Conservation (phyloP, 805 yeast genomes). For the Starmerella scarabaei region DNA sequence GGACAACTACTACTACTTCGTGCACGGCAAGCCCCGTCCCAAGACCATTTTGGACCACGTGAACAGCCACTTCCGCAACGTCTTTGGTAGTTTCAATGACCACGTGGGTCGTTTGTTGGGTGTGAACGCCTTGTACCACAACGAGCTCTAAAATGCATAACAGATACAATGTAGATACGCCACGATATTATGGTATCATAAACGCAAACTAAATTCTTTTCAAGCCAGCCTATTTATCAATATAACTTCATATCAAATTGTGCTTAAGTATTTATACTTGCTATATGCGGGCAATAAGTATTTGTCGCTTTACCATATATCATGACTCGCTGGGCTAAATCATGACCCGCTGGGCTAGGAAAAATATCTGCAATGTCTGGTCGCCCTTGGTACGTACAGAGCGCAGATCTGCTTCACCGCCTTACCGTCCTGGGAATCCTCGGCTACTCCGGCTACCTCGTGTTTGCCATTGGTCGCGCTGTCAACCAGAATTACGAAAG, state of each 20-base stretch:
- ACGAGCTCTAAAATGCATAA: conserved; percentile 7
- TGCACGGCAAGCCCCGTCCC: conserved; percentile 12
- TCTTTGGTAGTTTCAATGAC: background rate
- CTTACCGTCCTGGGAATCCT: conserved; percentile 53
- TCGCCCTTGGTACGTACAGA: conserved; percentile 62
- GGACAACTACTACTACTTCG: conserved; percentile 14
- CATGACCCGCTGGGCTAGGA: background rate
- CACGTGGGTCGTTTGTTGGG: conserved; percentile 1
- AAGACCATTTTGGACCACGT: conserved; percentile 3
- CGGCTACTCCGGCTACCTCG: conserved; percentile 35
- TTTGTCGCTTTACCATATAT: too few species aligned
- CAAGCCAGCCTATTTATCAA: too few species aligned
- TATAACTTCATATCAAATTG: too few species aligned
- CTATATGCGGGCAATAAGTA: too few species aligned
- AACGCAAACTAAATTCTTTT: too few species aligned
- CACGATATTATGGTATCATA: background rate
- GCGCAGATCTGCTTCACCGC: conserved; percentile 61
- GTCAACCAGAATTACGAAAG: conserved; percentile 12
- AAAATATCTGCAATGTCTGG: conserved; percentile 17
- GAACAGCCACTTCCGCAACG: background rate
- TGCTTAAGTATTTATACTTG: too few species aligned
- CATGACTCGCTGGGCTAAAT: too few species aligned
- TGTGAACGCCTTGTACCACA: conserved; percentile 1
- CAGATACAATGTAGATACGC: too few species aligned
- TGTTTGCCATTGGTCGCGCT: conserved; percentile 12